phyloP scores from a whole-genome alignment of 2,329 filamentous ascomycete genomes.

The Magnaporthales sp. region DNA sequence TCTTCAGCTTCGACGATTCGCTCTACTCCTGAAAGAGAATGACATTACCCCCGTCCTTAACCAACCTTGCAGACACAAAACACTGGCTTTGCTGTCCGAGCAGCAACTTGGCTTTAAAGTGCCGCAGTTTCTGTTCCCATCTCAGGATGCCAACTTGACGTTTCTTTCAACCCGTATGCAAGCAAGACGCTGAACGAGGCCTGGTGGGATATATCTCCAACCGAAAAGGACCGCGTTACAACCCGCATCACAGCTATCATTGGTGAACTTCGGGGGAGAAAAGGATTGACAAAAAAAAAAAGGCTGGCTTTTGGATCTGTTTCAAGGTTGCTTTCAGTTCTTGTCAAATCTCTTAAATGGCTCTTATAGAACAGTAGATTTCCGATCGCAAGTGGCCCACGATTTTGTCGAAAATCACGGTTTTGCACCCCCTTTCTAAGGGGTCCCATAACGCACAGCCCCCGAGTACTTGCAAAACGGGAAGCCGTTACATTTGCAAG shows the following conservation, averaged over 20 bases:
- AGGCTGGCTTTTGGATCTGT: too few species aligned
- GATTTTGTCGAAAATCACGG: too few species aligned
- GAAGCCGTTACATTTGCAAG: too few species aligned
- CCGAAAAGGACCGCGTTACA: conserved; percentile 4
- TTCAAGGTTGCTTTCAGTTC: too few species aligned
- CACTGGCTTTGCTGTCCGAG: not conserved
- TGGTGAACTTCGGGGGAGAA: conserved; percentile 4
- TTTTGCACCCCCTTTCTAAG: too few species aligned
- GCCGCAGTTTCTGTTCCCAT: not conserved
- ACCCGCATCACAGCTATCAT: conserved; percentile 5
- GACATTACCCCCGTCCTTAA: not conserved
- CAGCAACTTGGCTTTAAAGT: not conserved
- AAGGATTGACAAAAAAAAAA: too few species aligned
- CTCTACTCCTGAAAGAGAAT: not conserved
- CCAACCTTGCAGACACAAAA: not conserved
- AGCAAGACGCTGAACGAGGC: conserved; percentile 9
- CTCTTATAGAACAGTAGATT: too few species aligned
- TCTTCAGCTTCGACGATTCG: not conserved
- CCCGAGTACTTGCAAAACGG: too few species aligned
- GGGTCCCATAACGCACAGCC: too few species aligned
- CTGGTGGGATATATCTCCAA: conserved; percentile 8
- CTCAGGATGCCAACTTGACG: not conserved
- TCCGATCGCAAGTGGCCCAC: too few species aligned
- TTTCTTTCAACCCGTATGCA: conserved; percentile 1
- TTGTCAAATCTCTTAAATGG: too few species aligned